phyloP scores from a whole-genome alignment of 2,329 filamentous ascomycete genomes.

The Aspergillus proliferans region DNA sequence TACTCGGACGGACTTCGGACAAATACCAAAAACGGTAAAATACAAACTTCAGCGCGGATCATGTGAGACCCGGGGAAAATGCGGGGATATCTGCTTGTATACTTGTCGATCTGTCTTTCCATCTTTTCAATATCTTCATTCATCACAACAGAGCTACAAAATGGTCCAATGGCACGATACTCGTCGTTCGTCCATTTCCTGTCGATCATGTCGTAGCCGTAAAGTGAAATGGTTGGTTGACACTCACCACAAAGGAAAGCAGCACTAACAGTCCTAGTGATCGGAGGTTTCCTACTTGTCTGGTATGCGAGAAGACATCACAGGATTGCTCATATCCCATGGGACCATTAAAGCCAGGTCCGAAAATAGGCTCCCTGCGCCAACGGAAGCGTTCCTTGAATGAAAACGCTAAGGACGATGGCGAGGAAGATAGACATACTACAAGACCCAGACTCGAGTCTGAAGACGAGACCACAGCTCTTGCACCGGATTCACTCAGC shows the following conservation, averaged over 20 bases:
- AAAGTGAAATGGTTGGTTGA: background rate
- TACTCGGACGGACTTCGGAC: background rate
- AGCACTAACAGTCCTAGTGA: background rate
- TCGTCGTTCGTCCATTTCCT: background rate
- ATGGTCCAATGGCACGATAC: no score
- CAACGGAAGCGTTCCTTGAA: background rate
- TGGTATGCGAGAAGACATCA: slow-evolving; percentile 16
- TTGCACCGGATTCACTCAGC: background rate
- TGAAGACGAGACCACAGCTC: background rate
- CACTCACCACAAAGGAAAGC: no score
- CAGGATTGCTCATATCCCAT: slow-evolving; percentile 20
- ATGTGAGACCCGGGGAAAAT: no score
- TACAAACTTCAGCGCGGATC: no score
- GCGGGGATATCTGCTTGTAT: no score
- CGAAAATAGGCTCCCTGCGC: slow-evolving; percentile 21
- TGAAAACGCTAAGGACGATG: background rate
- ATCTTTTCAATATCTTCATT: no score
- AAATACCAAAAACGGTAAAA: background rate
- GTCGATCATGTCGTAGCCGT: background rate
- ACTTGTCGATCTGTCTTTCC: no score
- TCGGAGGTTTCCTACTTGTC: slow-evolving; percentile 1
- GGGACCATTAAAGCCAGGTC: slow-evolving; percentile 20
- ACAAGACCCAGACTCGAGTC: no score
- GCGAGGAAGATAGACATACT: background rate
- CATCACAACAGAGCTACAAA: no score